Conservation (phyloP, 257 asterid genomes). For the Salvia miltiorrhiza region DNA sequence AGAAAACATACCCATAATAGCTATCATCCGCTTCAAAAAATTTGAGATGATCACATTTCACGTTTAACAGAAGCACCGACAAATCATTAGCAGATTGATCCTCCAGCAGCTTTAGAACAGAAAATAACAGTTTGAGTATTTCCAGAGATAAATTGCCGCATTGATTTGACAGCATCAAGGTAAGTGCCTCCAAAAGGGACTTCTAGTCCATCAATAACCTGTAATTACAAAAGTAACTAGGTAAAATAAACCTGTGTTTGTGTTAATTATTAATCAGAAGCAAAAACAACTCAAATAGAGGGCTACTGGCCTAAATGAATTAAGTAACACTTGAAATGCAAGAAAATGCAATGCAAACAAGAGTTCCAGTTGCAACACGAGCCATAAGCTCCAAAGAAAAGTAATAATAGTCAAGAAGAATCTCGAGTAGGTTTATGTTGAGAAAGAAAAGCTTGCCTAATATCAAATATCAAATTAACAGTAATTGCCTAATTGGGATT, state of each 20-base stretch:
- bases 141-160: constrained; percentile 45
- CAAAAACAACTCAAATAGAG: neutral
- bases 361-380: no score
- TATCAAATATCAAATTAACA: neutral
- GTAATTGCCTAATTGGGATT: no score
- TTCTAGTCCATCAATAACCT: constrained; percentile 71
- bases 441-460: neutral
- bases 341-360: no score
- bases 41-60: constrained; percentile 2
- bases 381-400: no score
- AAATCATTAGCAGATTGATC: constrained; percentile 32
- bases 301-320: neutral
- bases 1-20: constrained; percentile 12
- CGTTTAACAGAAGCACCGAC: neutral
- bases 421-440: no score
- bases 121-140: constrained; percentile 56
- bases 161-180: constrained; percentile 38
- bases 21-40: neutral
- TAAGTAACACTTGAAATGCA: neutral
- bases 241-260: neutral
- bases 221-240: constrained; percentile 16
- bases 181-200: constrained; percentile 38
- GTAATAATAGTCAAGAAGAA: no score
- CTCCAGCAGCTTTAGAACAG: constrained; percentile 16
- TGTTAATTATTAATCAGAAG: neutral